A percentile compares a stretch with the other conserved stretches of the same genome.
Evolutionary conservation across 2,329 filamentous ascomycete genomes (phyloP).

Genomic region (Aspergillus fischeri): DNA sequence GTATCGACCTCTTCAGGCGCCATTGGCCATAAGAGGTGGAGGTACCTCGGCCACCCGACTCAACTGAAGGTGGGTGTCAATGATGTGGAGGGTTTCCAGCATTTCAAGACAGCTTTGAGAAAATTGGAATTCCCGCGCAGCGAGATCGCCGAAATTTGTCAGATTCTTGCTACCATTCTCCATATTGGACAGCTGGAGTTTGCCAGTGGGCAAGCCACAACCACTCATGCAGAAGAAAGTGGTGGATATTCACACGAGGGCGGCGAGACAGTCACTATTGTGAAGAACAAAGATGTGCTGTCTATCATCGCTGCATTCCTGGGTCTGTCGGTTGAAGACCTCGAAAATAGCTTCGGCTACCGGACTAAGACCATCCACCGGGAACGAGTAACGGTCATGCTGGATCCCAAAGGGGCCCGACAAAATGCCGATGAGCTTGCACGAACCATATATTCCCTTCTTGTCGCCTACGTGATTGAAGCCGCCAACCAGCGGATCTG

Average conservation of each 20-base stretch:
- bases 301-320: conserved; percentile 89
- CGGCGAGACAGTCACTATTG: conserved; percentile 75
- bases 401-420: conserved; percentile 85
- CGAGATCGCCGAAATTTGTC: conserved; percentile 95
- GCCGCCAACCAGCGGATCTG: conserved; percentile 86
- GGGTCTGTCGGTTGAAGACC: conserved; percentile 72
- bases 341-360: conserved; percentile 87
- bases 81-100: conserved; percentile 89
- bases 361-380: conserved; percentile 95
- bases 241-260: conserved; percentile 96
- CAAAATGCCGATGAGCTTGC: conserved; percentile 92
- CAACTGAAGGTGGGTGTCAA: conserved; percentile 97
- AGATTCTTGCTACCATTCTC: conserved; percentile 88
- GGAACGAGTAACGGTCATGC: conserved; percentile 97
- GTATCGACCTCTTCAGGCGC: conserved; percentile 47
- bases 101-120: conserved; percentile 92
- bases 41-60: conserved; percentile 91
- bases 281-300: conserved; percentile 90
- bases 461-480: conserved; percentile 93
- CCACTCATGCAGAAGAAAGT: conserved; percentile 78
- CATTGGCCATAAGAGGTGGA: conserved; percentile 75
- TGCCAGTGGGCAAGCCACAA: conserved; percentile 73
- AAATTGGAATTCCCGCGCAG: conserved; percentile 90
- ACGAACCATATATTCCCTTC: conserved; percentile 83
- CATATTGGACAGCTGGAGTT: conserved; percentile 98